Evolutionary conservation across 352 stramenopile species (phyloP), one percentile per base, ranked within the genome.

Genomic region (Globisporangium spiculum): DNA sequence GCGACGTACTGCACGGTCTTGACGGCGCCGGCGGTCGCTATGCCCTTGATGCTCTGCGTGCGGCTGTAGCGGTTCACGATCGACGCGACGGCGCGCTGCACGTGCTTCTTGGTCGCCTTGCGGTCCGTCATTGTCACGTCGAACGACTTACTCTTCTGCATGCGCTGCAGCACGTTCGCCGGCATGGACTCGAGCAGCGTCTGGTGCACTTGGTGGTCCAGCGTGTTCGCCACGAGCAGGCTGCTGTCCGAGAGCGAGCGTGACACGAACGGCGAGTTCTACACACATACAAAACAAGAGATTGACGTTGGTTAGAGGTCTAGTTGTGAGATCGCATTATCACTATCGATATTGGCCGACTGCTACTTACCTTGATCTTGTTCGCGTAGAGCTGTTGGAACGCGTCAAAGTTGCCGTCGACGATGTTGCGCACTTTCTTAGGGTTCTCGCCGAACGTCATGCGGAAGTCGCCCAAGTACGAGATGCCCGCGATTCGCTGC

Each of bases 401-500:
- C 7, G 73, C 78, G 30, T 80, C 78, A 32, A 92, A 77, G 73
- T 94, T 96, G 67, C 86, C 83, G n/a, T 86, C 81, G 26, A 97
- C 90, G 70, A 97, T 97, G 68, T 97, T 97, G 67, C 87, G 84
- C 26, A 97, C 90, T 62, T 97, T 97, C 65, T 91, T 91, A 6
- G 89, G 90, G 69, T 97, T 97, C 71, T 97, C 90, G 8, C 89
- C 89, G 68, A 97, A 96, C 32, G 76, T 87, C 90, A 97, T 97
- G 41, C 90, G 86, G 62, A 97, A 96, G 70, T 97, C 90, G 41
- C 90, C 90, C 18, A 91, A 57, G 71, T 97, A 97, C 54, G 90
- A 97, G 56, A 97, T 95, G 3, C 89, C 86, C 18, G 90, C 90
- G 34, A 97, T 96, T 75, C 88, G 90, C 88, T 96, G 52, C 68